These are phyloP conservation scores for Phyllostachys edulis DNA, from an alignment of 176 grass and related monocot genomes.

Conservation along the genomic window DNA sequence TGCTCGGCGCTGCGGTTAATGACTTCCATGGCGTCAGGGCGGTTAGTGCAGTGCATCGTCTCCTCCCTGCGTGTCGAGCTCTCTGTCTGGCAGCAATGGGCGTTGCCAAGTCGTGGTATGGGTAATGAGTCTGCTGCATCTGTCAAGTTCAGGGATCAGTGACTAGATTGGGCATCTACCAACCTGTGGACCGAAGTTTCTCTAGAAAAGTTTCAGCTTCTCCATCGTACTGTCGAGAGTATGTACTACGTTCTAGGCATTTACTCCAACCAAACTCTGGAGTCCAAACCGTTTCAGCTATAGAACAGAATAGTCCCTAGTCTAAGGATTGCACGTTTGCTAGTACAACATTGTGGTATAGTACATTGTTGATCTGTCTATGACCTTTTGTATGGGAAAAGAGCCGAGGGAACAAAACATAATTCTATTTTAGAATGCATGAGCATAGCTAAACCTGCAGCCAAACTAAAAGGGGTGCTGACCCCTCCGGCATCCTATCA, in stretches of 20 bases:
- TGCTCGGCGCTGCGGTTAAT: background rate
- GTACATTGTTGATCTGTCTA: background rate
- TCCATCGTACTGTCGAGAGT: background rate
- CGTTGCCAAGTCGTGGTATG: background rate
- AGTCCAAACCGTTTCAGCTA: background rate
- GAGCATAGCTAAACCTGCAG: background rate
- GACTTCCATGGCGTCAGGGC: background rate
- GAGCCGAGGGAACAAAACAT: background rate
- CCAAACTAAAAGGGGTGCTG: background rate
- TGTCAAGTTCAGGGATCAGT: background rate
- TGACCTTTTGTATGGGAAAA: background rate
- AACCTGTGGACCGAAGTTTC: background rate
- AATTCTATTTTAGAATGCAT: background rate
- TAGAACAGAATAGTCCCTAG: background rate
- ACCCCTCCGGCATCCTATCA: too few species aligned
- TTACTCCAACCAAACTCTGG: background rate
- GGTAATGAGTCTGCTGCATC: background rate
- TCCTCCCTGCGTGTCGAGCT: constrained; percentile 10
- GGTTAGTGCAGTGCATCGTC: background rate
- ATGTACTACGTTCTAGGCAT: background rate
- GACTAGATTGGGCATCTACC: constrained; percentile 12
- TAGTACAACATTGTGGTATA: background rate
- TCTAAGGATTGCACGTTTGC: background rate
- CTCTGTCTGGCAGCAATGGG: background rate
- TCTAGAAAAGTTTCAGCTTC: background rate